phyloP scores from a whole-genome alignment of 345 rosid genomes.

The Trapa bicornis region DNA sequence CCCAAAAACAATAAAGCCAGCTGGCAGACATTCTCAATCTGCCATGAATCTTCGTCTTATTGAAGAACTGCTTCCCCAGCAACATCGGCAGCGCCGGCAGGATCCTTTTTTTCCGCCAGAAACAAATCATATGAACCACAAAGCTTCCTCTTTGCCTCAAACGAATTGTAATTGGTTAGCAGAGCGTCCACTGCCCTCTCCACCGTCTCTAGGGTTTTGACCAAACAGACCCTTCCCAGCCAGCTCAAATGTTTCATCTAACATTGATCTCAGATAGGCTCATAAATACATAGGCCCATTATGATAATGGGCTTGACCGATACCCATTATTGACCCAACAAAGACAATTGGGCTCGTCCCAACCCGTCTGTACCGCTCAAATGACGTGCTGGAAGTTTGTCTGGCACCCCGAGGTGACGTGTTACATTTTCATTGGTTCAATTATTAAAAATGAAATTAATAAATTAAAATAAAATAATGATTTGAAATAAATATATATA shows the following conservation, averaged over 20 bases:
- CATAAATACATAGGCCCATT: too few relatives aligned
- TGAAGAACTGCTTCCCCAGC: constrained; percentile 18
- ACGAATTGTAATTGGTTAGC: constrained; percentile 12
- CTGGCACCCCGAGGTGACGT: too few relatives aligned
- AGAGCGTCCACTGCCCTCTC: constrained; percentile 12
- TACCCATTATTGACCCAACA: too few relatives aligned
- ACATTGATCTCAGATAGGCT: background rate
- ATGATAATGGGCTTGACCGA: too few relatives aligned
- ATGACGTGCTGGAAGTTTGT: too few relatives aligned
- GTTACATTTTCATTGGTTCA: too few relatives aligned
- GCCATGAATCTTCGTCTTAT: constrained; percentile 18
- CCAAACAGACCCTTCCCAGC: background rate
- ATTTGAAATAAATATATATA: too few relatives aligned
- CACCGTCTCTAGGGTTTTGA: constrained; percentile 8
- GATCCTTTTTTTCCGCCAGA: constrained; percentile 15
- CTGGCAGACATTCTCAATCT: constrained; percentile 14
- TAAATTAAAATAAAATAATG: too few relatives aligned
- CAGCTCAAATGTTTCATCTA: background rate
- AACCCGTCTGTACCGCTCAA: too few relatives aligned
- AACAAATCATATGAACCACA: constrained; percentile 16
- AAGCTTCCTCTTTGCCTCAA: constrained; percentile 20
- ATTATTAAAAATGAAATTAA: too few relatives aligned
- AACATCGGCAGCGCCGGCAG: constrained; percentile 11
- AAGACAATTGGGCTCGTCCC: too few relatives aligned
- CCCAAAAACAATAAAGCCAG: constrained; percentile 7